Evolutionary conservation across 305 asterid species (phyloP).

Genomic region (Fraxinus ornus): DNA sequence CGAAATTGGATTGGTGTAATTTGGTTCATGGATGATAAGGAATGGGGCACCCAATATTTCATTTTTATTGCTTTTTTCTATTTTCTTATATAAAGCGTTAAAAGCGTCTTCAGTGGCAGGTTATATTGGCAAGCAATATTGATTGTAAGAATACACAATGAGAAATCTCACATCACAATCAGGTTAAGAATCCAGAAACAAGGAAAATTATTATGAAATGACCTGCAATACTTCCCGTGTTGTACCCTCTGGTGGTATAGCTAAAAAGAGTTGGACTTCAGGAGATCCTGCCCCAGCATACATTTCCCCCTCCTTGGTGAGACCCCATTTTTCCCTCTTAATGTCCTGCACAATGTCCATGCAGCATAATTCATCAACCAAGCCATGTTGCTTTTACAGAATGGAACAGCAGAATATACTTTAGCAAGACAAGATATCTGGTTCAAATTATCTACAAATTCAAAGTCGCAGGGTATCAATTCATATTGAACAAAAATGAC

Average conservation of each 20-base stretch:
- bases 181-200: background rate
- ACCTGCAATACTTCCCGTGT: conserved; percentile 75
- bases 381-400: conserved; percentile 9
- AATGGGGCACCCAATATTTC: background rate
- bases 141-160: background rate
- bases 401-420: background rate
- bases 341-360: conserved; percentile 53
- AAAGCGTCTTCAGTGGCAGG: background rate
- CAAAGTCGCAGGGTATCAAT: background rate
- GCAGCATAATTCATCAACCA: conserved; percentile 15
- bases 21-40: background rate
- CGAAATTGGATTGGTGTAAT: background rate
- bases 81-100: background rate
- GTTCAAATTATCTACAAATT: background rate
- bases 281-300: conserved; percentile 81
- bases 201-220: background rate
- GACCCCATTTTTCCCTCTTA: conserved; percentile 74
- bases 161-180: background rate
- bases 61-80: background rate
- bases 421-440: background rate
- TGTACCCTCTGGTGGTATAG: conserved; percentile 74
- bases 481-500: conserved; percentile 6
- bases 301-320: conserved; percentile 67
- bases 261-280: conserved; percentile 67
- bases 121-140: background rate